Percentiles rank a stretch among this genome's conserved stretches.
These are phyloP conservation scores for Russula ochroleuca DNA, from an alignment of 768 basidiomycete genomes.

Conservation along the genomic window DNA sequence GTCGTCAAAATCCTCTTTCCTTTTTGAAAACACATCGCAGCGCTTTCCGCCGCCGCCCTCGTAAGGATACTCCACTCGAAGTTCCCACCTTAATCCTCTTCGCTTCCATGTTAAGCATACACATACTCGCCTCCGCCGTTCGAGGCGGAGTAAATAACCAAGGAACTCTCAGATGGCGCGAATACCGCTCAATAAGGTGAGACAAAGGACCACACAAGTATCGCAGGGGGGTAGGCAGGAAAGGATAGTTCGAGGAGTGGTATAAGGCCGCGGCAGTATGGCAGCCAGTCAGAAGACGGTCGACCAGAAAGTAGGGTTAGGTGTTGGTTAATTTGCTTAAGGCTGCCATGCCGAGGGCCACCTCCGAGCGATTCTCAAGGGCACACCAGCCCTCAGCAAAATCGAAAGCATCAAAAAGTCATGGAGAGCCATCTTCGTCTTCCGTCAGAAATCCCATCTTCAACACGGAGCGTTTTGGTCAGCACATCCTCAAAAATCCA, in stretches of 20 bases:
- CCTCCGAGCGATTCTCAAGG: constrained; percentile 35
- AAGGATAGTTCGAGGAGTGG: too few relatives aligned
- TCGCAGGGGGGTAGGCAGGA: too few relatives aligned
- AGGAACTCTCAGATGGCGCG: too few relatives aligned
- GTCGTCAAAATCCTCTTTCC: background rate
- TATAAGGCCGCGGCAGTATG: too few relatives aligned
- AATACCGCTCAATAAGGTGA: too few relatives aligned
- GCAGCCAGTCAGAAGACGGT: too few relatives aligned
- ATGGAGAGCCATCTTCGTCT: constrained; percentile 38
- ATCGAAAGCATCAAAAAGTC: constrained; percentile 44
- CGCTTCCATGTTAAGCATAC: background rate
- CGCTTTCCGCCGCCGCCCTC: constrained; percentile 4
- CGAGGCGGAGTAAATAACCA: background rate
- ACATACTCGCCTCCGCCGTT: background rate
- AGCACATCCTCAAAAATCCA: constrained; percentile 96
- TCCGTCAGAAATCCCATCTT: constrained; percentile 79
- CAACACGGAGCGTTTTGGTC: constrained; percentile 93
- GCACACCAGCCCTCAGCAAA: constrained; percentile 63
- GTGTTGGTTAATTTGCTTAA: background rate
- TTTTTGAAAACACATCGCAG: background rate
- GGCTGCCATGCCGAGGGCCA: constrained; percentile 17
- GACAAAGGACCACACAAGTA: too few relatives aligned
- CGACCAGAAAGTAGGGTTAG: constrained; percentile 22
- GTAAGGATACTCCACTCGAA: constrained; percentile 20
- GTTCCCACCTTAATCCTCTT: background rate